A percentile compares a stretch with the other conserved stretches of the same genome.
These are phyloP conservation scores for Dendrothele bispora DNA, from an alignment of 768 basidiomycete species.

Conservation along the genomic window DNA sequence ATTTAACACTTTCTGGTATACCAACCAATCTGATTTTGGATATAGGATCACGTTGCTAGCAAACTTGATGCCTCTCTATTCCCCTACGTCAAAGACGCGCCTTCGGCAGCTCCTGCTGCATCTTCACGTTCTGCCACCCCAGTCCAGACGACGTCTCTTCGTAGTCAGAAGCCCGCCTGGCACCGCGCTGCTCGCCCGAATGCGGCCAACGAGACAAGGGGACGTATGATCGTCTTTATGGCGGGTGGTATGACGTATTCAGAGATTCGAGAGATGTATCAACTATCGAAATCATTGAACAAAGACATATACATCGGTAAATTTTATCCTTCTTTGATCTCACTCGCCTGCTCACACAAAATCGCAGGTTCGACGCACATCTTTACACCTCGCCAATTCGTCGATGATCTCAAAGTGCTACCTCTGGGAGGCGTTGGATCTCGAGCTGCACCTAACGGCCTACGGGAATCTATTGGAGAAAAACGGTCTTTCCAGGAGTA, in stretches of 20 bases:
- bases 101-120: constrained; percentile 47
- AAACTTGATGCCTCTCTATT: constrained; percentile 79
- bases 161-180: constrained; percentile 90
- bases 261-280: constrained; percentile 88
- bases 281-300: constrained; percentile 68
- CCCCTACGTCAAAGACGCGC: constrained; percentile 87
- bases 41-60: constrained; percentile 78
- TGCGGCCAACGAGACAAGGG: constrained; percentile 51
- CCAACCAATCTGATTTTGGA: constrained; percentile 1
- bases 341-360: neutral
- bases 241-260: constrained; percentile 97
- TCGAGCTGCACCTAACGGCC: constrained; percentile 65
- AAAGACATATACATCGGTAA: constrained; percentile 93
- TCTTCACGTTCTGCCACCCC: constrained; percentile 50
- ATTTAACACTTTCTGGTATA: no score
- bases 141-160: constrained; percentile 70
- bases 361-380: constrained; percentile 79
- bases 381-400: constrained; percentile 77
- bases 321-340: neutral
- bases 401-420: constrained; percentile 85
- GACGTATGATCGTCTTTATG: constrained; percentile 85
- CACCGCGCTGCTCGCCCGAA: constrained; percentile 70
- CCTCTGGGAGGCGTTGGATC: constrained; percentile 89
- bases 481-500: constrained; percentile 70
- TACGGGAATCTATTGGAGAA: constrained; percentile 47